Evolutionary conservation across 371 early-diverging fungal genomes (phyloP), one percentile per base, ranked within the genome.

Genomic region (Choanephora cucurbitarum): DNA sequence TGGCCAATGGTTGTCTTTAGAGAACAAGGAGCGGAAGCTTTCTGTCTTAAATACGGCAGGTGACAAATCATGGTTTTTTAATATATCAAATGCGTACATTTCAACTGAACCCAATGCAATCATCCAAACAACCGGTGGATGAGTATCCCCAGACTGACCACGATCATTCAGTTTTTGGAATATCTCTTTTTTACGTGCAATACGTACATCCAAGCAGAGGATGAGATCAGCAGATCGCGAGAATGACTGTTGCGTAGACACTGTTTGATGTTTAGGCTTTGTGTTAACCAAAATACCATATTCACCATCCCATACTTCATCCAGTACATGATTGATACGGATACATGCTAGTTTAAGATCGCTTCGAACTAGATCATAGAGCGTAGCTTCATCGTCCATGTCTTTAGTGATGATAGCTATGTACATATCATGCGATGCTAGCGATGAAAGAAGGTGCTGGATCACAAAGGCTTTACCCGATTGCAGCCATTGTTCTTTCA

Each of bases 201-300:
- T 17, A 22, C 52, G 28, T 0, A 56, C 21, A 24, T 56, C 60
- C 40, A 64, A 5, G 40, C 45, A 52, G 10, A 64, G 23, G 18
- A 57, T 21, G 5, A 54, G 17, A 39, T 64, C 65, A 2, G 40
- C 56, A 0, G 15, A 10, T 19, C 17, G 23, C 1, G 10, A 10
- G 5, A 47, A 59, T 4, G 3, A 13, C 22, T 31, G 28, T 33
- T 21, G 10, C 3, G 44, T 3, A 9, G 18, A 23, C 18, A 28
- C 1, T 2, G 7, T 8, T 11, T 17, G 17, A 10, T 33, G n/a
- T 14, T 19, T 28, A 37, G 18, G 34, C 8, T 24, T 49, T 34
- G 54, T 65, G 24, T 48, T 56, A 5, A 60, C 44, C 44, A 56
- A 45, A 1, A 60, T 40, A 9, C 66, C 66, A 17, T 65, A 57